phyloP scores from a whole-genome alignment of 1,284 basidiomycete species.

The Melampsora americana region DNA sequence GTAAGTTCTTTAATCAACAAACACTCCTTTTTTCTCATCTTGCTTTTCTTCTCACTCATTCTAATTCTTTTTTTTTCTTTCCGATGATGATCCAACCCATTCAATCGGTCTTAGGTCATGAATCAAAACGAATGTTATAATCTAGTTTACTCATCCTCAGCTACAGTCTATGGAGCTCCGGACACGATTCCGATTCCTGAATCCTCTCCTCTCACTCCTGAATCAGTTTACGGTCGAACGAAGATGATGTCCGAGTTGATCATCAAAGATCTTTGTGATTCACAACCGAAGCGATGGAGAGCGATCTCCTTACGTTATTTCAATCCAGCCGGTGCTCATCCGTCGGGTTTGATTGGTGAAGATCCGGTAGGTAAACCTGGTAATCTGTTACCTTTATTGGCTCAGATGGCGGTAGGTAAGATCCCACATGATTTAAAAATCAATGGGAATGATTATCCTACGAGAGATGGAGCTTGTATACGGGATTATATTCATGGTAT shows the following conservation, averaged over 20 bases:
- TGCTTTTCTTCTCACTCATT: background rate
- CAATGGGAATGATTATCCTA: slow-evolving; percentile 97
- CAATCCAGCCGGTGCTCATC: slow-evolving; percentile 93
- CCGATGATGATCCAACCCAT: no score
- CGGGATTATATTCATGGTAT: slow-evolving; percentile 86
- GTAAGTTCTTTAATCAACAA: slow-evolving; percentile 50
- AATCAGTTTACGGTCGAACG: slow-evolving; percentile 90
- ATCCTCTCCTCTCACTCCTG: slow-evolving; percentile 77
- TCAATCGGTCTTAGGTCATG: slow-evolving; percentile 68
- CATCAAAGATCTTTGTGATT: slow-evolving; percentile 80
- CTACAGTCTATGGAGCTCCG: slow-evolving; percentile 97
- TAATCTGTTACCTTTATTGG: slow-evolving; percentile 88
- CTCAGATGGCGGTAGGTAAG: slow-evolving; percentile 91
- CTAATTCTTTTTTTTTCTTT: background rate
- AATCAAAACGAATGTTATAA: slow-evolving; percentile 74
- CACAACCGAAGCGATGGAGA: slow-evolving; percentile 70
- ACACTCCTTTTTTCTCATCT: background rate
- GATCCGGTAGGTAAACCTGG: slow-evolving; percentile 91
- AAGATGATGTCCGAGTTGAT: slow-evolving; percentile 93
- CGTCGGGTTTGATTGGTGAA: slow-evolving; percentile 91
- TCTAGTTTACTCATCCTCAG: slow-evolving; percentile 94
- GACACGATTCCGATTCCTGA: slow-evolving; percentile 91
- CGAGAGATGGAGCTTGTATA: slow-evolving; percentile 90
- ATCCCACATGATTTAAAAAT: slow-evolving; percentile 80
- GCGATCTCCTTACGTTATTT: slow-evolving; percentile 81